These are phyloP conservation scores for Limnomonas spitsbergensis DNA, from an alignment of 139 green algal species.

Conservation along the genomic window DNA sequence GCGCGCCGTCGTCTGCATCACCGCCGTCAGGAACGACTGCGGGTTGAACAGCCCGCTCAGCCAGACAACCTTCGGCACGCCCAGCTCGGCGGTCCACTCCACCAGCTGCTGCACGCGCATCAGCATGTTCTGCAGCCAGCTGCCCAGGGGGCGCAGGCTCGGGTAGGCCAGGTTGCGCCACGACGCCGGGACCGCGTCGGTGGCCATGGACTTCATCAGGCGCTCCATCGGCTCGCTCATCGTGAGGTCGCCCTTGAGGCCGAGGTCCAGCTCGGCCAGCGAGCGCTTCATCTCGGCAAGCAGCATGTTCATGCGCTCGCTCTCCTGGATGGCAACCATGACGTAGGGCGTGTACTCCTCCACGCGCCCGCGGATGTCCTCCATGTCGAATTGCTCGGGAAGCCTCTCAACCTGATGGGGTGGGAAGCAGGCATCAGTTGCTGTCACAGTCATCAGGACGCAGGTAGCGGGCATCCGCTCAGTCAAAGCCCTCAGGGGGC, in stretches of 20 bases:
- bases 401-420: constrained; percentile 7
- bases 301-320: constrained; percentile 86
- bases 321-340: constrained; percentile 89
- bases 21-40: constrained; percentile 89
- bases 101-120: constrained; percentile 71
- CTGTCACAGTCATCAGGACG: too few relatives aligned
- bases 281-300: constrained; percentile 74
- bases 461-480: too few relatives aligned
- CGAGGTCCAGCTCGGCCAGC: constrained; percentile 85
- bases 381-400: constrained; percentile 41
- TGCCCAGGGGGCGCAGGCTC: constrained; percentile 67
- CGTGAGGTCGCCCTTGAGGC: constrained; percentile 89
- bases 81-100: constrained; percentile 81
- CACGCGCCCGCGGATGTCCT: constrained; percentile 78
- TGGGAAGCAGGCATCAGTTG: too few relatives aligned
- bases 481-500: too few relatives aligned
- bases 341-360: constrained; percentile 81
- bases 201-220: constrained; percentile 70
- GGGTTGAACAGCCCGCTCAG: constrained; percentile 89
- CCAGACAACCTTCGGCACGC: constrained; percentile 79
- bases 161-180: constrained; percentile 83
- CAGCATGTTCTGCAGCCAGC: constrained; percentile 74
- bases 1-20: constrained; percentile 88
- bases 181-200: constrained; percentile 59
- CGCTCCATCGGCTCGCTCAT: constrained; percentile 87